These are phyloP conservation scores for Atractiella rhizophila DNA, from an alignment of 768 basidiomycete species.

Conservation along the genomic window DNA sequence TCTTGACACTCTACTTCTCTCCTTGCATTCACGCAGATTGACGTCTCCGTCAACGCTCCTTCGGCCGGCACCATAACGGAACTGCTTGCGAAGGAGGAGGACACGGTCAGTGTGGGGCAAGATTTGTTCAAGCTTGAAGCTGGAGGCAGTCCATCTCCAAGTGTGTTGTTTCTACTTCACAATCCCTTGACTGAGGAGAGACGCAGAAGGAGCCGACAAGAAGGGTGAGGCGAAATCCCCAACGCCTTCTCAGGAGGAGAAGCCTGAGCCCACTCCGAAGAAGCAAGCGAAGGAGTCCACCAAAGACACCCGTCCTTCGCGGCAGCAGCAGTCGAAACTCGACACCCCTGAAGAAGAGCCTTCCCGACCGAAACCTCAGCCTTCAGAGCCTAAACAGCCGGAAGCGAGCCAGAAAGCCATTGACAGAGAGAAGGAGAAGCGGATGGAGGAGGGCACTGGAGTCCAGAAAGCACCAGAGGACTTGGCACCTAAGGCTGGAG, in stretches of 20 bases:
- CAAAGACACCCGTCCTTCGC: not conserved
- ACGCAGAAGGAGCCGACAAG: too few relatives aligned
- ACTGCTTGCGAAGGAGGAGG: constrained; percentile 66
- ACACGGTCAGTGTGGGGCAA: constrained; percentile 81
- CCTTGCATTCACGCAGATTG: constrained; percentile 37
- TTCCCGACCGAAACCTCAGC: not conserved
- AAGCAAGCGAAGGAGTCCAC: constrained; percentile 14
- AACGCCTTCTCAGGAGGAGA: constrained; percentile 14
- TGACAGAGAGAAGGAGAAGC: constrained; percentile 21
- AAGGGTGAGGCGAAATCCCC: too few relatives aligned
- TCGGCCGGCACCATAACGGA: constrained; percentile 64
- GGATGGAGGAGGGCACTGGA: constrained; percentile 21
- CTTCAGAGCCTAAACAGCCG: constrained; percentile 10
- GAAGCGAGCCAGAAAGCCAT: constrained; percentile 13
- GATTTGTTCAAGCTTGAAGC: constrained; percentile 77
- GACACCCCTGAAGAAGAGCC: constrained; percentile 11
- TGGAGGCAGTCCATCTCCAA: constrained; percentile 26
- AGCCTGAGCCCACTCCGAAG: constrained; percentile 17
- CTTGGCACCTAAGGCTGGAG: constrained; percentile 22
- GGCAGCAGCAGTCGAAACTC: not conserved
- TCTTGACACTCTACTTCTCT: not conserved
- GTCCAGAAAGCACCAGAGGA: constrained; percentile 20
- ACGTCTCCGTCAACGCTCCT: constrained; percentile 87
- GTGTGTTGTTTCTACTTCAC: not conserved
- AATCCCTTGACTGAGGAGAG: too few relatives aligned